phyloP scores from a whole-genome alignment of 441 rosid genomes.

The Theobroma grandiflorum region DNA sequence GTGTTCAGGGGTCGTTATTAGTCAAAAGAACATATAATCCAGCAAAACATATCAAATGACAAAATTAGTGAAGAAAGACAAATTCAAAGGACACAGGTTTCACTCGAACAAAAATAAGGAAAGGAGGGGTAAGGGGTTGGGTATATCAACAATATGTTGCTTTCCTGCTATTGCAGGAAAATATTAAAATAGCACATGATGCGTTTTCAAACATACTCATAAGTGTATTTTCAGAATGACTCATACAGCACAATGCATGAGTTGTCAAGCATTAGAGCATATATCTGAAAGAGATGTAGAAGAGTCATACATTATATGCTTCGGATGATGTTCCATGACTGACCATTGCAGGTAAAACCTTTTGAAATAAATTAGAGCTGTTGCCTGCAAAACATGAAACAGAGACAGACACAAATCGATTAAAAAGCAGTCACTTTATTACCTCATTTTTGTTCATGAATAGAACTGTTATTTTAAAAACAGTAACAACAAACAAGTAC shows the following conservation, averaged over 20 bases:
- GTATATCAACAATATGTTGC: not conserved
- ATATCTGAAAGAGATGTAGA: slow-evolving; percentile 26
- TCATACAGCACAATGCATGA: slow-evolving; percentile 6
- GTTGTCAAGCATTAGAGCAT: slow-evolving; percentile 12
- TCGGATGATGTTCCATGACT: slow-evolving; percentile 98
- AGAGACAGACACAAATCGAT: slow-evolving; percentile 16
- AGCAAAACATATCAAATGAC: not conserved
- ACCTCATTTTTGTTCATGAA: not conserved
- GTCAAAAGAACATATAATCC: not conserved
- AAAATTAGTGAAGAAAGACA: not conserved
- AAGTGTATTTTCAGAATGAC: not conserved
- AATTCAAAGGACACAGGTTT: not conserved
- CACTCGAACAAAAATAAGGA: not conserved
- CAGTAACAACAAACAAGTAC: slow-evolving; percentile 36
- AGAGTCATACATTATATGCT: slow-evolving; percentile 79
- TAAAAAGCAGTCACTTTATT: slow-evolving; percentile 8
- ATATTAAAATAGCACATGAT: not conserved
- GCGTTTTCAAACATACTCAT: not conserved
- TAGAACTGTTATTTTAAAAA: not conserved
- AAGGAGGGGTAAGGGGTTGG: not conserved
- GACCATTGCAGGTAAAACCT: slow-evolving; percentile 98
- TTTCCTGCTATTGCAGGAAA: not conserved
- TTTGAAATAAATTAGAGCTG: slow-evolving; percentile 93
- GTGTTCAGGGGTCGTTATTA: not conserved
- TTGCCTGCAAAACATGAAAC: slow-evolving; percentile 67